phyloP scores from a whole-genome alignment of 2,329 filamentous ascomycete genomes.

The Tolypocladium ophioglossoides region DNA sequence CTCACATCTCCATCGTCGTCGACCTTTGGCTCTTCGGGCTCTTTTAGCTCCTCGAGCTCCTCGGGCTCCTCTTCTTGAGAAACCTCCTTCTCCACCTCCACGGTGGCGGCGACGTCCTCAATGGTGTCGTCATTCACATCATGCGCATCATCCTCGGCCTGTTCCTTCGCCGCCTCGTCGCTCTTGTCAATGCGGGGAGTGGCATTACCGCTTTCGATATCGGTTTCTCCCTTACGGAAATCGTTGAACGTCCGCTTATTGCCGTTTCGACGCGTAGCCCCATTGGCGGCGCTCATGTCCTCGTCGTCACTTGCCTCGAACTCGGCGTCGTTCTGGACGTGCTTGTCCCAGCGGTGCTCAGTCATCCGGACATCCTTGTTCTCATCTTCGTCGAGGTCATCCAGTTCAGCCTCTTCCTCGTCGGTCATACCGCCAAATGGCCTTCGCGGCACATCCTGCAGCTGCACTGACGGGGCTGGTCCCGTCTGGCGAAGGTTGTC shows the following conservation, averaged over 20 bases:
- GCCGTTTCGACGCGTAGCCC: constrained; percentile 46
- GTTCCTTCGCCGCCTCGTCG: constrained; percentile 17
- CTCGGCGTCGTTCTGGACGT: constrained; percentile 65
- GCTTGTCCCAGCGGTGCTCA: constrained; percentile 72
- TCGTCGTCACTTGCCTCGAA: constrained; percentile 86
- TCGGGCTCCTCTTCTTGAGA: constrained; percentile 6
- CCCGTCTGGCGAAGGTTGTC: constrained; percentile 83
- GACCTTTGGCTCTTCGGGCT: constrained; percentile 18
- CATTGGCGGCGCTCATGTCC: constrained; percentile 63
- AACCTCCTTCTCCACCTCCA: constrained; percentile 16
- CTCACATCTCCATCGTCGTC: constrained; percentile 41
- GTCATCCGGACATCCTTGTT: constrained; percentile 78
- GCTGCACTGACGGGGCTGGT: constrained; percentile 81
- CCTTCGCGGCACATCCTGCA: constrained; percentile 63
- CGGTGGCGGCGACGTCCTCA: constrained; percentile 28
- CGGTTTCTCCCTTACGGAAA: constrained; percentile 31
- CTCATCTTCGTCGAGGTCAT: constrained; percentile 70
- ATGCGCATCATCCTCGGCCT: constrained; percentile 19
- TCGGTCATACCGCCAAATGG: constrained; percentile 53
- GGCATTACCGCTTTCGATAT: constrained; percentile 25
- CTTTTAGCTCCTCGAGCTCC: constrained; percentile 6
- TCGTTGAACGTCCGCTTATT: constrained; percentile 42
- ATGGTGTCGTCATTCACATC: constrained; percentile 30
- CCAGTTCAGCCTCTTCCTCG: constrained; percentile 54
- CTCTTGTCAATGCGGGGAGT: constrained; percentile 25